Evolutionary conservation across 2,329 filamentous ascomycete species (phyloP), one percentile per base, ranked within the genome.

Genomic region (Graphilbum ipis-grandicollis): DNA sequence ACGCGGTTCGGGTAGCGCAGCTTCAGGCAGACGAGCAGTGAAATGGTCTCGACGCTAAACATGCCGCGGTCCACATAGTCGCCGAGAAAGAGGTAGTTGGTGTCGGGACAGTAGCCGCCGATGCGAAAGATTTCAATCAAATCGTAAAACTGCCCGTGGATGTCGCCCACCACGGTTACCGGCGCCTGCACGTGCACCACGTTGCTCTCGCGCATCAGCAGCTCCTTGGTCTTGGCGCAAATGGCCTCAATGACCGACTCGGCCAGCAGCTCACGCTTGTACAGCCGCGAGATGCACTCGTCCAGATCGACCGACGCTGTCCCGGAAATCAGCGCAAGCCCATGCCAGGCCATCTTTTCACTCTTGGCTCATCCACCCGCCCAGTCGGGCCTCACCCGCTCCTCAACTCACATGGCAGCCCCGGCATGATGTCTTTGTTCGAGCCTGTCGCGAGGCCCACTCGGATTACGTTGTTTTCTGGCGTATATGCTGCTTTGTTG

Each of bases 121-220:
- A 98, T 98, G 58, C 85, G 85, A 63, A 98, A 98, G 47, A 98
- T 96, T 67, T 98, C 90, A 46, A 98, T 90, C 62, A 98, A 75
- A 57, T 98, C 90, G 58, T 88, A 96, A 63, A 98, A 98, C 59
- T 98, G 90, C 41, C 90, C 90, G 57, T 98, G 90, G 47, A 98
- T 98, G 56, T 98, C 90, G 46, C 90, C 90, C 29, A 98, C 90
- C 9, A 98, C 90, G 14, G 90, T 98, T 41, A 98, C 84, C 2
- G 90, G 90, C 23, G 90, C 86, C 49, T 76, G 75, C 44, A 98
- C 92, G 57, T 98, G 90, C 42, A 98, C 90, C 44, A 98, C 90
- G 60, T 98, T 98, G 71, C 88, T 96, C 73, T 98, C 90, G 55
- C 92, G 88, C 90, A 98, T 98, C 48, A 98, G 71, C 48, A 98